Base-by-base conservation (phyloP, 2,329 filamentous ascomycete genomes). In the Trichoderma endophyticum region DNA sequence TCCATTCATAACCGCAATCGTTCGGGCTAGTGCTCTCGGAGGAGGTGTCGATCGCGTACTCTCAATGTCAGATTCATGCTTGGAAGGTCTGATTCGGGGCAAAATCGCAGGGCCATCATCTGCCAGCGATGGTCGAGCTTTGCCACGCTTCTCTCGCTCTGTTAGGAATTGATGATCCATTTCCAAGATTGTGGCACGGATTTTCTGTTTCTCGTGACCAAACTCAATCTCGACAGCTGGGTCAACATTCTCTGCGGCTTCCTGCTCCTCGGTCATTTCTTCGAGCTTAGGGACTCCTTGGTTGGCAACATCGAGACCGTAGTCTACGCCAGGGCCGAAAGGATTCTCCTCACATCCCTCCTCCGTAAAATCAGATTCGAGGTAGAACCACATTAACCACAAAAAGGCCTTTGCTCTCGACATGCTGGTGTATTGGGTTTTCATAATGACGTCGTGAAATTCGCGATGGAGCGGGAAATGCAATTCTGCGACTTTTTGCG, bases 301-400 rank as follows among this genome's bases (percentile, higher is more conserved):
- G 73, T 91, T 92, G 56, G 89, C 88, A 2, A 91, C 88, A 73
- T 89, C 87, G 1, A 88, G 82, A 9, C 85, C 87, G 74, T 92
- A 92, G 77, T 91, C 90, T 3, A 92, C 88, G 14, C 90, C 90
- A 12, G 85, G 80, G 0, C 96, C 96, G 77, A 98, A 99, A 0
- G 96, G 96, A 78, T 99, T 99, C 76, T 93, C 91, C 62, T 93
- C 87, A 59, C 94, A 95, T 71, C 93, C 94, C 77, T 97, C 93
- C 76, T 92, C 90, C 0, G 93, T 93, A 76, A 98, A 98, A 80
- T 98, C 94, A 32, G 95, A 97, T 80, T 99, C 96, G 21, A 99
- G 87, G 79, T 99, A 98, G 86, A 96, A 98, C 96, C 96, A 99
- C 90, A 99, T 97, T 74, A 99, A 85, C 96, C 96, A 99, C 24